Evolutionary conservation across 2,329 filamentous ascomycete genomes (phyloP).

Genomic region (Coleophoma crateriformis): DNA sequence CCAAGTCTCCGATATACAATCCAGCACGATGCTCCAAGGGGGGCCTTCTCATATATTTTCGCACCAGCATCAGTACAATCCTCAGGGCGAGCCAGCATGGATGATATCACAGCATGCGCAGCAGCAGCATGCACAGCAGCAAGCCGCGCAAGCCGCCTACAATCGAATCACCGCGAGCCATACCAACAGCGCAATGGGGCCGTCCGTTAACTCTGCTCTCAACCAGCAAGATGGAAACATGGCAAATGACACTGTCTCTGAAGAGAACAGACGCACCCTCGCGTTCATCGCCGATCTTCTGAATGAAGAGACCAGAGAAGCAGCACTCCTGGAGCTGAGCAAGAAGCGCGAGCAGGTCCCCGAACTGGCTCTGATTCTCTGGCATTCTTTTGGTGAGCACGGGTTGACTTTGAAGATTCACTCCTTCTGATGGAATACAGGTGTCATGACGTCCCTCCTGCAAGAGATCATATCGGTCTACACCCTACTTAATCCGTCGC

Average conservation of each 20-base stretch:
- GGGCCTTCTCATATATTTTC: slow-evolving; percentile 53
- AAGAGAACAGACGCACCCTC: slow-evolving; percentile 90
- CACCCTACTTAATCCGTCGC: slow-evolving; percentile 90
- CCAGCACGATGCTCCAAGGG: slow-evolving; percentile 51
- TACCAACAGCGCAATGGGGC: slow-evolving; percentile 33
- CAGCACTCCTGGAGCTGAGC: slow-evolving; percentile 88
- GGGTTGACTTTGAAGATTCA: neutral
- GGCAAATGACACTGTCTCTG: slow-evolving; percentile 62
- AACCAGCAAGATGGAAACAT: slow-evolving; percentile 50
- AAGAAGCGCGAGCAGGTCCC: slow-evolving; percentile 99
- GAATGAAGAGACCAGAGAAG: slow-evolving; percentile 81
- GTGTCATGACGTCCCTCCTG: slow-evolving; percentile 94
- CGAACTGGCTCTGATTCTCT: slow-evolving; percentile 90
- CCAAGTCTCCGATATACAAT: neutral
- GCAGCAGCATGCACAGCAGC: slow-evolving; percentile 32
- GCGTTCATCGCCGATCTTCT: slow-evolving; percentile 88
- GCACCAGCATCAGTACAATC: slow-evolving; percentile 58
- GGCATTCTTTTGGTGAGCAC: slow-evolving; percentile 90
- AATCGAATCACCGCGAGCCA: slow-evolving; percentile 66
- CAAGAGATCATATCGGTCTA: slow-evolving; percentile 99
- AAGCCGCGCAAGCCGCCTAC: slow-evolving; percentile 41
- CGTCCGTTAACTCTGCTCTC: slow-evolving; percentile 36
- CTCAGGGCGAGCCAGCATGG: slow-evolving; percentile 58
- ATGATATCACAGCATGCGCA: slow-evolving; percentile 45
- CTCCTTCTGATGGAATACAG: slow-evolving; percentile 38